Percentiles rank a stretch among this genome's conserved stretches.
phyloP scores from a whole-genome alignment of 2,329 filamentous ascomycete genomes.

The Cyphellophora attinorum region DNA sequence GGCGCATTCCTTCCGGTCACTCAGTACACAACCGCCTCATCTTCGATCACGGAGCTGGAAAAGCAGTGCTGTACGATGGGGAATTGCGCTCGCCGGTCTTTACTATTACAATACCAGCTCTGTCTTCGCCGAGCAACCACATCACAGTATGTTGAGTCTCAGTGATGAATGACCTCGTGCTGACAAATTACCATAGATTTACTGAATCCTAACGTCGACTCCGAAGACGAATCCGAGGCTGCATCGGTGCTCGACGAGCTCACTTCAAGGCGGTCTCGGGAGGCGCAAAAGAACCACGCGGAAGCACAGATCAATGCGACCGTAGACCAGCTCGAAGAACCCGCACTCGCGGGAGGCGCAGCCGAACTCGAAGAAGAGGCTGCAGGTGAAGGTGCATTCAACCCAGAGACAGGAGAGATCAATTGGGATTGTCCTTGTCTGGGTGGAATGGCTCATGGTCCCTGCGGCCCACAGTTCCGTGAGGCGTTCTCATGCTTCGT shows the following conservation, averaged over 20 bases:
- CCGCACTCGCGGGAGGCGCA: slow-evolving; percentile 22
- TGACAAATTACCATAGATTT: slow-evolving; percentile 12
- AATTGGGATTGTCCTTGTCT: slow-evolving; percentile 99
- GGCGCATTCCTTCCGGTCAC: slow-evolving; percentile 36
- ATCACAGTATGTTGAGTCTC: slow-evolving; percentile 47
- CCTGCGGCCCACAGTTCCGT: slow-evolving; percentile 92
- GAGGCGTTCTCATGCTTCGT: slow-evolving; percentile 97
- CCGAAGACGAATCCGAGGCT: slow-evolving; percentile 9
- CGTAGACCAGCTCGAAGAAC: slow-evolving; percentile 10
- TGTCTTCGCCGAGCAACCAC: slow-evolving; percentile 73
- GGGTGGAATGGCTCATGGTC: slow-evolving; percentile 92
- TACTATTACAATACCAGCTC: slow-evolving; percentile 94
- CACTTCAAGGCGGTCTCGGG: slow-evolving; percentile 17
- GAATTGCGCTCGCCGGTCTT: slow-evolving; percentile 62
- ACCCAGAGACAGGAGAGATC: slow-evolving; percentile 97
- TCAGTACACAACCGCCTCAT: slow-evolving; percentile 50
- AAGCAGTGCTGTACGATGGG: slow-evolving; percentile 63
- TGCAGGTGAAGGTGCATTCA: slow-evolving; percentile 82
- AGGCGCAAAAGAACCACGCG: slow-evolving; percentile 24
- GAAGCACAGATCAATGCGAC: slow-evolving; percentile 1
- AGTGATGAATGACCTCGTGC: slow-evolving; percentile 2
- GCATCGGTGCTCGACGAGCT: slow-evolving; percentile 14
- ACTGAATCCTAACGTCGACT: slow-evolving; percentile 16
- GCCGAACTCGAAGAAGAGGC: slow-evolving; percentile 69
- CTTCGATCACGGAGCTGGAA: slow-evolving; percentile 74